phyloP scores from a whole-genome alignment of 768 basidiomycete genomes.

The Boletus sensibilis region DNA sequence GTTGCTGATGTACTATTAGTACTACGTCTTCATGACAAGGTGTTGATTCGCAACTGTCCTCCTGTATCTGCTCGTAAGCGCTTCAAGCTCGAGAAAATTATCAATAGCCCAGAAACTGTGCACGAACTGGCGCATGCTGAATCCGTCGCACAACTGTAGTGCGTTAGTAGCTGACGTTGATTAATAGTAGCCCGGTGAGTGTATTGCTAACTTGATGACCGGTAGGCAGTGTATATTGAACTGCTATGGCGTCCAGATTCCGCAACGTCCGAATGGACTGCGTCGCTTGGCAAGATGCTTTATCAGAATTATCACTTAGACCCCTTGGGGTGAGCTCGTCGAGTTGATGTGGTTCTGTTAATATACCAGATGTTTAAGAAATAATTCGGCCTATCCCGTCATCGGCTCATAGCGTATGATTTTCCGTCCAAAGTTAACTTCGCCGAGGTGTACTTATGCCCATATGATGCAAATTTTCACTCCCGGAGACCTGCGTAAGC shows the following conservation, averaged over 20 bases:
- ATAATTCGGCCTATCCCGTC: conserved; percentile 1
- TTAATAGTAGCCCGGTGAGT: neutral
- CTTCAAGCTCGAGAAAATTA: conserved; percentile 65
- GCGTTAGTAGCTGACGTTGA: neutral
- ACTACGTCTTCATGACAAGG: conserved; percentile 66
- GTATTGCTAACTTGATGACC: neutral
- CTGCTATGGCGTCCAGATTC: neutral
- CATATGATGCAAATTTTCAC: conserved; percentile 43
- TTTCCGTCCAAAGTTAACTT: neutral
- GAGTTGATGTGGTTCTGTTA: conserved; percentile 10
- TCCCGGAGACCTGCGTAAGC: conserved; percentile 33
- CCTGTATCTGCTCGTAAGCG: conserved; percentile 78
- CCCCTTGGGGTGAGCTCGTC: conserved; percentile 17
- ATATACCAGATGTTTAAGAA: conserved; percentile 8
- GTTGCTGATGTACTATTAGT: conserved; percentile 37
- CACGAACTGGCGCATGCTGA: conserved; percentile 39
- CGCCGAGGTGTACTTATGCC: conserved; percentile 11
- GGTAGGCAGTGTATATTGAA: neutral
- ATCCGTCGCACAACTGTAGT: neutral
- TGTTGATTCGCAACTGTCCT: conserved; percentile 78
- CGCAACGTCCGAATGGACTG: neutral
- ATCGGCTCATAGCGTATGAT: neutral
- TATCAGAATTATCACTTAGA: neutral
- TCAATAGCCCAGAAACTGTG: conserved; percentile 68
- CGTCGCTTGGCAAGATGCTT: neutral